Evolutionary conservation across 768 basidiomycete genomes (phyloP).

Genomic region (Hemileccinum rubropunctum): DNA sequence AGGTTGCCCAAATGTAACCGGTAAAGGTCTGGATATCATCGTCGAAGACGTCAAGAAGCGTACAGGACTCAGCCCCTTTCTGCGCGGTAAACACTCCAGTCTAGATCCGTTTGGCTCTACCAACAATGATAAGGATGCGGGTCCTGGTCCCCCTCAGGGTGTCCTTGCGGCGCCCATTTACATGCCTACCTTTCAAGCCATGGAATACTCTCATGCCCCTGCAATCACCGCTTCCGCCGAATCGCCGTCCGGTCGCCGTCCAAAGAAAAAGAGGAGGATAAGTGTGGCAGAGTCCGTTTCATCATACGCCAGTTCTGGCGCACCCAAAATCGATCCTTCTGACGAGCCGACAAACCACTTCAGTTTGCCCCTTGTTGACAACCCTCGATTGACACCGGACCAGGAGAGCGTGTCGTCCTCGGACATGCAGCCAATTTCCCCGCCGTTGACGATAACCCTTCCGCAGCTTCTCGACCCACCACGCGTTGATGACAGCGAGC

Average conservation of each 20-base stretch:
- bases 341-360: constrained; percentile 20
- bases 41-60: constrained; percentile 49
- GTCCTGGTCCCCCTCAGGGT: constrained; percentile 26
- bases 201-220: constrained; percentile 36
- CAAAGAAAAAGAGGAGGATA: constrained; percentile 35
- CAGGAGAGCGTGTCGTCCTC: constrained; percentile 32
- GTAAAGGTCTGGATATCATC: constrained; percentile 48
- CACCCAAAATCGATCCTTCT: constrained; percentile 22
- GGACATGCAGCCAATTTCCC: constrained; percentile 33
- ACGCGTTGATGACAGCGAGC: constrained; percentile 18
- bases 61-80: constrained; percentile 45
- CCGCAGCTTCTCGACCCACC: constrained; percentile 29
- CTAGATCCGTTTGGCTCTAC: constrained; percentile 48
- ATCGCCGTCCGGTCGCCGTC: constrained; percentile 27
- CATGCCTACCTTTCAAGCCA: constrained; percentile 41
- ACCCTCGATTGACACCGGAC: constrained; percentile 33
- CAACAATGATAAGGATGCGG: constrained; percentile 33
- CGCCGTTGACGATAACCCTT: constrained; percentile 27
- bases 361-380: constrained; percentile 25
- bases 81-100: constrained; percentile 50
- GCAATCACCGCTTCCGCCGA: constrained; percentile 30
- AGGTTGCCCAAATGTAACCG: constrained; percentile 42
- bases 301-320: constrained; percentile 31
- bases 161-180: constrained; percentile 32
- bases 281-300: constrained; percentile 36